Percentiles rank a stretch among this genome's conserved stretches.
These are phyloP conservation scores for Colletotrichum chlorophyti DNA, from an alignment of 2,329 filamentous ascomycete species.

Conservation along the genomic window DNA sequence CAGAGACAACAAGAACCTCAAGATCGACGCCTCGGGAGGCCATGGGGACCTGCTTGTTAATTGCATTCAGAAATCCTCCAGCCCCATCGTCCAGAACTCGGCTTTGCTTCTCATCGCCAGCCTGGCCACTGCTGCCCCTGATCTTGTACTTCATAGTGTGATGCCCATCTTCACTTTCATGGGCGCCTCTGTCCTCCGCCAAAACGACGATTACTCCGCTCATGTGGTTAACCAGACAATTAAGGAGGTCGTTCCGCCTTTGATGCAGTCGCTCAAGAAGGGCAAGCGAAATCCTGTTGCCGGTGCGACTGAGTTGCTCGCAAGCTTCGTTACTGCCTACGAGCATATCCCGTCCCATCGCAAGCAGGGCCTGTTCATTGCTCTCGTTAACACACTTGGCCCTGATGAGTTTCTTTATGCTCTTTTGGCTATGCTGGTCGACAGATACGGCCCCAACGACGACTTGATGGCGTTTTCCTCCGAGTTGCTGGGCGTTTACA, in stretches of 20 bases:
- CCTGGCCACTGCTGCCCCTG: conserved; percentile 85
- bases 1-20: conserved; percentile 63
- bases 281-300: conserved; percentile 80
- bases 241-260: conserved; percentile 88
- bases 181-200: conserved; percentile 87
- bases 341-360: conserved; percentile 93
- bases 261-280: conserved; percentile 84
- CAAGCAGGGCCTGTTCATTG: conserved; percentile 81
- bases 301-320: conserved; percentile 86
- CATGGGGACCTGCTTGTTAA: conserved; percentile 92
- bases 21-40: conserved; percentile 79
- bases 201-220: conserved; percentile 95
- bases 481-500: conserved; percentile 76
- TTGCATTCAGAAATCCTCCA: conserved; percentile 90
- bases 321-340: conserved; percentile 95
- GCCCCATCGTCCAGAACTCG: conserved; percentile 91
- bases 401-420: conserved; percentile 88
- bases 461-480: conserved; percentile 77
- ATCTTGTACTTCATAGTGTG: conserved; percentile 91
- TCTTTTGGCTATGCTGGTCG: conserved; percentile 86
- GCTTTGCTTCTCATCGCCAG: conserved; percentile 88
- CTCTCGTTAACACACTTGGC: conserved; percentile 84
- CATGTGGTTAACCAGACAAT: conserved; percentile 97
- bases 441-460: conserved; percentile 82
- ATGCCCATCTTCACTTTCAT: conserved; percentile 99